Percentiles rank a stretch among this genome's conserved stretches.
These are phyloP conservation scores for Dillenia suffruticosa DNA, from an alignment of 164 flowering plant species.

Conservation along the genomic window DNA sequence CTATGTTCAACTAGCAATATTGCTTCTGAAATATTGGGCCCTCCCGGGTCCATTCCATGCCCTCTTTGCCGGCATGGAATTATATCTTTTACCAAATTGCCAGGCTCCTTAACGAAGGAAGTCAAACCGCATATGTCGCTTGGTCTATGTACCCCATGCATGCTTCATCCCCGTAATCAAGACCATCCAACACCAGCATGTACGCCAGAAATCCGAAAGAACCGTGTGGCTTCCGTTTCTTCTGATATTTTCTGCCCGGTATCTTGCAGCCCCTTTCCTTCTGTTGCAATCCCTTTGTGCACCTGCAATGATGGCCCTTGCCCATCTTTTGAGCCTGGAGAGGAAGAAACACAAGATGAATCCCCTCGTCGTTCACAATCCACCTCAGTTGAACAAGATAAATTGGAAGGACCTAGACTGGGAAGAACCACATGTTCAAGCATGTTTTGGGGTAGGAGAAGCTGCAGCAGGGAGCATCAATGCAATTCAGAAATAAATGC, in stretches of 20 bases:
- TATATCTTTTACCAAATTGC: conserved; percentile 53
- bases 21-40: conserved; percentile 50
- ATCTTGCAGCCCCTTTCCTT: conserved; percentile 88
- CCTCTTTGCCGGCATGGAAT: conserved; percentile 90
- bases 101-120: conserved; percentile 59
- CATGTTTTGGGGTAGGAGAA: conserved; percentile 92
- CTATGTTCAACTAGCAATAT: conserved; percentile 82
- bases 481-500: conserved; percentile 91
- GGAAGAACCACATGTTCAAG: conserved; percentile 78
- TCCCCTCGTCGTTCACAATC: conserved; percentile 49
- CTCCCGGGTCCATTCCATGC: conserved; percentile 89
- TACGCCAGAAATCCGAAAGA: conserved; percentile 56
- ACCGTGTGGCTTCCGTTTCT: conserved; percentile 80
- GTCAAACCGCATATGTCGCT: conserved; percentile 55
- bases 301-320: conserved; percentile 76
- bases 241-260: conserved; percentile 82
- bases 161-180: conserved; percentile 62
- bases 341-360: conserved; percentile 38
- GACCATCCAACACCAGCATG: conserved; percentile 36
- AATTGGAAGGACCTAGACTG: conserved; percentile 56
- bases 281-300: conserved; percentile 73
- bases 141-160: conserved; percentile 89
- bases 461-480: conserved; percentile 94
- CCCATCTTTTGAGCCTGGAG: conserved; percentile 56
- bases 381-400: conserved; percentile 41